Evolutionary conservation across 1,139 yeast species (phyloP).

Genomic region (Protomyces lactucae-debilis): DNA sequence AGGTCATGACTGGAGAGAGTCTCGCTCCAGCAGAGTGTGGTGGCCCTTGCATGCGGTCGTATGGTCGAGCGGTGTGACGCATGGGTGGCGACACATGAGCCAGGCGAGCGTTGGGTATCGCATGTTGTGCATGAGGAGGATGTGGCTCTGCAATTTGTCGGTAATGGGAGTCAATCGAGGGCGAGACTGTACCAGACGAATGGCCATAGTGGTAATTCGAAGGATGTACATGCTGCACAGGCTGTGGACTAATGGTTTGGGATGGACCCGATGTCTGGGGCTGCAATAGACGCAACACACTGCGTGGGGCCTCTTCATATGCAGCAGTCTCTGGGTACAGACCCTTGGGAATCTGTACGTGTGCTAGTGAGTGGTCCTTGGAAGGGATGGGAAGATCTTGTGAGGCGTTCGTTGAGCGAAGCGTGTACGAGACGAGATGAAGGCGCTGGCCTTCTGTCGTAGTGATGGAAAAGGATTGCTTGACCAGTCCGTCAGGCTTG

Average conservation of each 20-base stretch:
- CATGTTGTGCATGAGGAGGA: neutral
- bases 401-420: conserved; percentile 37
- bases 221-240: neutral
- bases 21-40: too few relatives aligned
- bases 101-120: neutral
- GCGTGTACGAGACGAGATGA: conserved; percentile 55
- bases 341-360: conserved; percentile 41
- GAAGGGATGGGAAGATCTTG: conserved; percentile 43
- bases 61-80: neutral
- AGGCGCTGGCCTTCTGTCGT: conserved; percentile 51
- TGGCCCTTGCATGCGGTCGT: neutral
- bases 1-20: too few relatives aligned
- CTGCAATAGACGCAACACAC: neutral
- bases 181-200: too few relatives aligned
- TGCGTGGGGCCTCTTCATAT: conserved; percentile 31
- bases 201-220: neutral
- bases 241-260: neutral
- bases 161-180: too few relatives aligned
- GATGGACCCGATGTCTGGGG: neutral
- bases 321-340: conserved; percentile 43
- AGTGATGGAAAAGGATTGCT: conserved; percentile 56
- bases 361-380: conserved; percentile 41
- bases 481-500: conserved; percentile 52
- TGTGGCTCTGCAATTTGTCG: too few relatives aligned
- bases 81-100: neutral